Conservation (phyloP, 73 alveolate genomes). For the Paramecium sonneborni region DNA sequence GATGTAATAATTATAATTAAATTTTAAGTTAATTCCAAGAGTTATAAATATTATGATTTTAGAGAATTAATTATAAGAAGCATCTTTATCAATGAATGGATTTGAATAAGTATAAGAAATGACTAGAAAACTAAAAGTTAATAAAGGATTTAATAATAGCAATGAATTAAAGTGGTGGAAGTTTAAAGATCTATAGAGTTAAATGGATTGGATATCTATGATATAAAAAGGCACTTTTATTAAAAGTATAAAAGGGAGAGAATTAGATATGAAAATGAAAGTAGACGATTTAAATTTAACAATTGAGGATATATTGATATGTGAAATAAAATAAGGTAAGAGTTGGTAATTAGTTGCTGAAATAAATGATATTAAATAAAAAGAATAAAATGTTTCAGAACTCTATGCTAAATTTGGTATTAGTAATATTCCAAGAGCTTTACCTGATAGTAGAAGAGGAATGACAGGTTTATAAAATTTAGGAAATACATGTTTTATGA, state of each 20-base stretch:
- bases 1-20: constrained; percentile 33
- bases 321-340: constrained; percentile 6
- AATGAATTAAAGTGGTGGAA: not conserved
- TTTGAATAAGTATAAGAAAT: constrained; percentile 2
- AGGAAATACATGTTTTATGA: constrained; percentile 87
- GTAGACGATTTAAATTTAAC: constrained; percentile 3
- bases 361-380: not conserved
- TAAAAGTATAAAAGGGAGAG: not conserved
- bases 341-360: constrained; percentile 11
- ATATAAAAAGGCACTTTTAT: not conserved
- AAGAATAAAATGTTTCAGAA: not conserved
- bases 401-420: constrained; percentile 15
- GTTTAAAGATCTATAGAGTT: not conserved
- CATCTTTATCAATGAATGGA: not conserved
- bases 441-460: constrained; percentile 62
- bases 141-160: not conserved
- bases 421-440: not conserved
- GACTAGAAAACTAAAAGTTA: not conserved
- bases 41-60: not conserved
- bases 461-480: constrained; percentile 83
- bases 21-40: constrained; percentile 26
- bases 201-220: not conserved
- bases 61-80: constrained; percentile 30
- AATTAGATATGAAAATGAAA: not conserved
- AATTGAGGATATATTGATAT: not conserved